These are phyloP conservation scores for Xylaria sp. DNA, from an alignment of 2,329 filamentous ascomycete species.

Conservation along the genomic window DNA sequence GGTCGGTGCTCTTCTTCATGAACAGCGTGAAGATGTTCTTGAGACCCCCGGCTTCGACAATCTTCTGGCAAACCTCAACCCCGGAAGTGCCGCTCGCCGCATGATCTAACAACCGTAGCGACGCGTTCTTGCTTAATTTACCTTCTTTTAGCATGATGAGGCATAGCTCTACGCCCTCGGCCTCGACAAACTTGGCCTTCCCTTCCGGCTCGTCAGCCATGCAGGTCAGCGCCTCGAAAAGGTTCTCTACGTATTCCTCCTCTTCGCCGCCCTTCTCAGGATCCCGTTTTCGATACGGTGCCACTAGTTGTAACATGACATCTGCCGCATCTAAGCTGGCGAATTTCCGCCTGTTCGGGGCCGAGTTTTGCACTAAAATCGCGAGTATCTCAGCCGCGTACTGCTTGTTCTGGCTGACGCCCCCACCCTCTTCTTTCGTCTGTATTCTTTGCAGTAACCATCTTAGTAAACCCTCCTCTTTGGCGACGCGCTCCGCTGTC, in stretches of 20 bases:
- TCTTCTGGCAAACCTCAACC: constrained; percentile 69
- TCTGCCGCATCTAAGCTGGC: constrained; percentile 75
- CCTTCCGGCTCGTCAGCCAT: constrained; percentile 76
- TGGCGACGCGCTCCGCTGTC: constrained; percentile 73
- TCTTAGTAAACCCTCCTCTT: constrained; percentile 68
- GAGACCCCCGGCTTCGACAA: constrained; percentile 84
- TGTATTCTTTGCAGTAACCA: constrained; percentile 82
- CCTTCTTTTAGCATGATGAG: constrained; percentile 92
- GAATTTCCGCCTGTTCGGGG: constrained; percentile 67
- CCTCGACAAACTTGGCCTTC: constrained; percentile 82
- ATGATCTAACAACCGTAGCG: constrained; percentile 84
- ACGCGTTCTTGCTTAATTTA: constrained; percentile 78
- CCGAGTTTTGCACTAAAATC: constrained; percentile 80
- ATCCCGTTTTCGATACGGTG: constrained; percentile 83
- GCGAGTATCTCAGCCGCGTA: constrained; percentile 92
- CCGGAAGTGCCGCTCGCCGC: constrained; percentile 64
- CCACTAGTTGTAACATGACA: constrained; percentile 78
- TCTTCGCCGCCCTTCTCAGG: constrained; percentile 85
- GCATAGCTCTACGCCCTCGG: constrained; percentile 89
- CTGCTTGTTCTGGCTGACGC: constrained; percentile 88
- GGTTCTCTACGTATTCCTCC: constrained; percentile 92
- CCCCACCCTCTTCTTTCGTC: constrained; percentile 48
- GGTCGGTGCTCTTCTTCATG: constrained; percentile 77
- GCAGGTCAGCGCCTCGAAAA: constrained; percentile 87
- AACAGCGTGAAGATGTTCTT: constrained; percentile 87